Conservation (phyloP, 2,329 filamentous ascomycete genomes). For the Chaetomiaceae sp. region DNA sequence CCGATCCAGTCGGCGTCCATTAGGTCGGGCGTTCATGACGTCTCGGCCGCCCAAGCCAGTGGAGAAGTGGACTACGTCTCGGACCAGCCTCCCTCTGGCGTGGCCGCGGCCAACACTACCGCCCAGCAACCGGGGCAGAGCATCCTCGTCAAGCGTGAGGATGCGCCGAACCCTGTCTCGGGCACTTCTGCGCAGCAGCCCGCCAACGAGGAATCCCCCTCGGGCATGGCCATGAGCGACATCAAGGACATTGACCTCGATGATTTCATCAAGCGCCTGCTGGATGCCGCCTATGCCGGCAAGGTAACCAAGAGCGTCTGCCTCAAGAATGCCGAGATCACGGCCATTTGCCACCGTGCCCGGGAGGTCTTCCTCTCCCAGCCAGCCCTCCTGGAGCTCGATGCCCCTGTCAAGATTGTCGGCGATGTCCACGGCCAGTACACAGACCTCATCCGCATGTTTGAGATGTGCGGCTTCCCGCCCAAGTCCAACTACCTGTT, state of each 20-base stretch:
- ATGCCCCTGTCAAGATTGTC: conserved; percentile 95
- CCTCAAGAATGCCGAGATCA: conserved; percentile 95
- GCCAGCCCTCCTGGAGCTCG: conserved; percentile 84
- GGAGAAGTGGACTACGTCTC: conserved; percentile 95
- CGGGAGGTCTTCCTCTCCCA: conserved; percentile 88
- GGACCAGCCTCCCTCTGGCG: conserved; percentile 75
- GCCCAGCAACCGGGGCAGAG: conserved; percentile 75
- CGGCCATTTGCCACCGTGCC: conserved; percentile 83
- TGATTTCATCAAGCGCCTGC: conserved; percentile 90
- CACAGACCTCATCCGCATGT: conserved; percentile 91
- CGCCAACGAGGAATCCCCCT: conserved; percentile 42
- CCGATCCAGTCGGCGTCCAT: conserved; percentile 75
- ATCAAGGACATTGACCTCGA: conserved; percentile 92
- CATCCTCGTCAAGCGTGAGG: conserved; percentile 79
- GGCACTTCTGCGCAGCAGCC: conserved; percentile 42
- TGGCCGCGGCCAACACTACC: conserved; percentile 52
- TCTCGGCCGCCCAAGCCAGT: conserved; percentile 73
- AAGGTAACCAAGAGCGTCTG: conserved; percentile 98
- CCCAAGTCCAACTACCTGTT: conserved; percentile 90
- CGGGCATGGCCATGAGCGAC: conserved; percentile 75
- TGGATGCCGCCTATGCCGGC: conserved; percentile 91
- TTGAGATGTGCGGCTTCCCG: conserved; percentile 97
- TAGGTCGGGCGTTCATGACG: conserved; percentile 69
- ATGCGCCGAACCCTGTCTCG: conserved; percentile 62
- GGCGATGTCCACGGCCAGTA: conserved; percentile 97